Evolutionary conservation across 345 rosid species (phyloP), one percentile per base, ranked within the genome.

Genomic region (Mangifera indica): DNA sequence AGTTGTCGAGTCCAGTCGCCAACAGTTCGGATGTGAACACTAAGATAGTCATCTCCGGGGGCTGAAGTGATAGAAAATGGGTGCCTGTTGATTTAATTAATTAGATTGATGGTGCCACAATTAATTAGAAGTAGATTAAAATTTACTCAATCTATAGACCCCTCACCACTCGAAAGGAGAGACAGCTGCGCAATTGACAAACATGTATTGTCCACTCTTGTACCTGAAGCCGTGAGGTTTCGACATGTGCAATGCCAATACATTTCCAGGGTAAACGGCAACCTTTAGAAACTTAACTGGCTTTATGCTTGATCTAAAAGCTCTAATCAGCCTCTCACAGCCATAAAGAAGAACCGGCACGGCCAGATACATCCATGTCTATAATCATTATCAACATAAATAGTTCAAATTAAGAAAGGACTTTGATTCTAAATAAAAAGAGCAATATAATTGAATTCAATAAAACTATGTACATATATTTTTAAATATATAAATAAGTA

Each of bases 21-120:
- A 0, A 85, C 78, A 1, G 97, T 89, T 65, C 97, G 82, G 72
- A 93, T 93, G 78, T 93, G 98, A 45, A 93, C 97, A 63, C 98
- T 91, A 1, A 93, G 66, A 79, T 87, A 86, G 76, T 89, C 97
- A 65, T 93, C 95, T 59, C 91, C 93, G 0, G 98, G 98, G 24
- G 98, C 87, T 0, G 98, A 93, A 18, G 98, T 93, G 68, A 93
- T 93, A n/a, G 97, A 93, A 82, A 93, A 93, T 5, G 98, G 98
- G 71, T 92, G 98, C 98, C 86, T 88, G 79, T 59, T 34, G 24
- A 0, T 67, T 67, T 59, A 26, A 40, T 26, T 0, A 58, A 26
- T 26, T 13, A 46, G 10, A 44, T 44, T 7, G 12, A 44, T 11
- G 12, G 14, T 10, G 51, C 14, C 53, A 49, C n/a, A 4, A 15